Percentiles rank a stretch among this genome's conserved stretches.
Evolutionary conservation across 495 filamentous ascomycete genomes (phyloP).

Genomic region (Choiromyces venosus): DNA sequence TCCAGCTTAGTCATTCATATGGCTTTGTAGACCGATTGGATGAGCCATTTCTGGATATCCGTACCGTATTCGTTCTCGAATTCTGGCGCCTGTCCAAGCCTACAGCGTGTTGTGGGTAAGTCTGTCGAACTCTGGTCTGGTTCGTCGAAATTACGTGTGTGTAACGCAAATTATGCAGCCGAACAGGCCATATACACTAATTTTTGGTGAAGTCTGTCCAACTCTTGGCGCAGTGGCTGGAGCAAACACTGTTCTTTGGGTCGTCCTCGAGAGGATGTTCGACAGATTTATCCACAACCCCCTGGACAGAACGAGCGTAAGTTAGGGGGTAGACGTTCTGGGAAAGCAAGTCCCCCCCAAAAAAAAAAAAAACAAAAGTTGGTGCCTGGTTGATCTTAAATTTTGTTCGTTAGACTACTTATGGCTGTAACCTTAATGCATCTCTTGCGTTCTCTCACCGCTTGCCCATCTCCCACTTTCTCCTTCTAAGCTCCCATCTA

Average conservation of each 20-base stretch:
- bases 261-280: too few relatives aligned
- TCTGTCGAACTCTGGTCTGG: too few relatives aligned
- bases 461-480: not conserved
- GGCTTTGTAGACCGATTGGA: not conserved
- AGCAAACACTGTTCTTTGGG: too few relatives aligned
- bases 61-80: slow-evolving; percentile 35
- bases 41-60: not conserved
- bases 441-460: not conserved
- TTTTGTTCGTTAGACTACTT: slow-evolving; percentile 6
- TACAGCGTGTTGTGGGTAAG: too few relatives aligned
- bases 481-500: not conserved
- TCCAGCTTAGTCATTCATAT: slow-evolving; percentile 25
- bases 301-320: too few relatives aligned
- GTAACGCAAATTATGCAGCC: too few relatives aligned
- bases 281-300: too few relatives aligned
- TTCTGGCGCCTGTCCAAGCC: slow-evolving; percentile 13
- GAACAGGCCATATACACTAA: too few relatives aligned
- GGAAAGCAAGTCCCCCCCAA: not conserved
- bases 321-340: not conserved
- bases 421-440: not conserved
- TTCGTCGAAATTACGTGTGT: too few relatives aligned
- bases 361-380: not conserved
- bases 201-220: too few relatives aligned
- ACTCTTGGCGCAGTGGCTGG: too few relatives aligned
- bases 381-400: slow-evolving; percentile 8